Base-by-base conservation (phyloP, 2,329 filamentous ascomycete species). In the Fusarium sp. region DNA sequence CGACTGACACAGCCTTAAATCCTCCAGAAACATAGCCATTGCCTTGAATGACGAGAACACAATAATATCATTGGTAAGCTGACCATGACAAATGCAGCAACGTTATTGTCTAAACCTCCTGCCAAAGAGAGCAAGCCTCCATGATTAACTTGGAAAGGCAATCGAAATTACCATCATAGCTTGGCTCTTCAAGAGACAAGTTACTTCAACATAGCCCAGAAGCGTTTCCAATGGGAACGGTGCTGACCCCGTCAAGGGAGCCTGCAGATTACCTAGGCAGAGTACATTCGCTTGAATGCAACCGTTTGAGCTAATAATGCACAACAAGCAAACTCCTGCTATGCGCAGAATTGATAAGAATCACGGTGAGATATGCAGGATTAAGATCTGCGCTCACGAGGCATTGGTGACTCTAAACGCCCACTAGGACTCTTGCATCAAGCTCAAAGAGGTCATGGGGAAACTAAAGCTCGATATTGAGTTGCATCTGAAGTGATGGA, bases 321-420 rank as follows among this genome's bases (percentile, higher is more conserved):
- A 36, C 47, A 46, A 42, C 22, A 29, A 35, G n/a, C 14, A 50
- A 18, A 27, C 25, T 25, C 11, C 36, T 33, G 7, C 20, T 8
- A 25, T 20, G 57, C 38, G 56, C 38, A 54, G 39, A 58, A 27
- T 31, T 45, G 50, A 52, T 66, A 42, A 50, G 33, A 59, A 59
- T 33, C 65, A 55, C 31, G 66, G 54, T 60, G 62, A 73, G 54
- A 61, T 60, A 50, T 60, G 56, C 65, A 49, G 58, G 46, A 49
- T 59, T 44, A 17, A 68, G 70, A 71, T 72, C 70, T 68, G 70
- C 70, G 29, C 46, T 73, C 62, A 63, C 38, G 50, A 39, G 44
- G 57, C 38, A 46, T 46, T 56, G 27, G 47, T 57, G 59, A 38
- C 41, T 70, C 36, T 50, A 36, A 44, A 54, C 46, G 46, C 44